Percentiles rank a stretch among this genome's conserved stretches.
phyloP scores from a whole-genome alignment of 495 filamentous ascomycete genomes.

The Penicillium odoratum region DNA sequence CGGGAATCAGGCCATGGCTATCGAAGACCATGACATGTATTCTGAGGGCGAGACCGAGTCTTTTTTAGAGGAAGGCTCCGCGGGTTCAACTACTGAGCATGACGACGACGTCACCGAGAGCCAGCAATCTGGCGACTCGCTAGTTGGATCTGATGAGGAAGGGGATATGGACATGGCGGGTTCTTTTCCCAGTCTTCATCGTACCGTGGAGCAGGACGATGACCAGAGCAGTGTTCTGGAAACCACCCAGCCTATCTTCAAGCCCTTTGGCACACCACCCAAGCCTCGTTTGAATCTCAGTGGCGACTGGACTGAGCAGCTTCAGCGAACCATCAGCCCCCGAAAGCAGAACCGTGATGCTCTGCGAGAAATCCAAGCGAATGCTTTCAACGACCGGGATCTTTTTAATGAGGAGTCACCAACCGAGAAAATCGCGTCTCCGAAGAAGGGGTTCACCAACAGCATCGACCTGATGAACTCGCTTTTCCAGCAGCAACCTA shows the following conservation, averaged over 20 bases:
- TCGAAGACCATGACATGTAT: conserved; percentile 46
- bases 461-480: conserved; percentile 93
- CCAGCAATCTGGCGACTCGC: conserved; percentile 60
- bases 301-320: conserved; percentile 85
- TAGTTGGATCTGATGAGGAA: conserved; percentile 68
- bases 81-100: conserved; percentile 70
- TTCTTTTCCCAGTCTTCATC: conserved; percentile 64
- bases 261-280: conserved; percentile 55
- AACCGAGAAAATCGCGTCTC: conserved; percentile 30
- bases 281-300: conserved; percentile 57
- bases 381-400: conserved; percentile 47
- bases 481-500: conserved; percentile 64
- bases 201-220: conserved; percentile 63
- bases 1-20: conserved; percentile 58
- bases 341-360: conserved; percentile 78
- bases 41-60: conserved; percentile 55
- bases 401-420: conserved; percentile 36
- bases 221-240: conserved; percentile 49
- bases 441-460: conserved; percentile 64
- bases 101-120: conserved; percentile 61
- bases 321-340: conserved; percentile 89
- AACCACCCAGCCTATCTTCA: conserved; percentile 36
- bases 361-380: conserved; percentile 58
- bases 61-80: conserved; percentile 91
- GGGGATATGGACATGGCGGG: conserved; percentile 78